Evolutionary conservation across 768 basidiomycete genomes (phyloP).

Genomic region (Tubosaeta brunneosetosa): DNA sequence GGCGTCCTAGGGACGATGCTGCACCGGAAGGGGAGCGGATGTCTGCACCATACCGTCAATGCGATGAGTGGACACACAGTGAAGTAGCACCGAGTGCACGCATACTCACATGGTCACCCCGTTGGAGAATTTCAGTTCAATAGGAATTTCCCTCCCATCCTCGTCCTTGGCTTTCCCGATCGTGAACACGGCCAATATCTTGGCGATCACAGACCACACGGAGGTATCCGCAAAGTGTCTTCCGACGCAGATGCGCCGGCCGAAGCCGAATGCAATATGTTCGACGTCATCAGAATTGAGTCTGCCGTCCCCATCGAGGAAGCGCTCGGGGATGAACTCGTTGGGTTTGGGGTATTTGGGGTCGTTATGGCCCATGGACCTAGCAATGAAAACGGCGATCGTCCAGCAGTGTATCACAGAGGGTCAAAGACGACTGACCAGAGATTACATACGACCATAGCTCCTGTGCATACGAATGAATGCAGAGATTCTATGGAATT

Average conservation of each 20-base stretch:
- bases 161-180: conserved; percentile 16
- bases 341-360: conserved; percentile 36
- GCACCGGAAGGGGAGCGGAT: conserved; percentile 16
- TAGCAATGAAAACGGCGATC: background rate
- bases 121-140: conserved; percentile 9
- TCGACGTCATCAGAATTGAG: conserved; percentile 12
- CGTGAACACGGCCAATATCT: conserved; percentile 14
- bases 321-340: conserved; percentile 38
- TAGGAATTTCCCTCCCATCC: conserved; percentile 16
- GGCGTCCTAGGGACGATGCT: conserved; percentile 9
- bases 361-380: conserved; percentile 22
- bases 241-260: conserved; percentile 29
- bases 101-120: conserved; percentile 11
- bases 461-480: conserved; percentile 9
- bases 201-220: conserved; percentile 21
- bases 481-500: background rate
- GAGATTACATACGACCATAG: conserved; percentile 15
- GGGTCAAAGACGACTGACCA: conserved; percentile 7
- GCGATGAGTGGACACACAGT: background rate
- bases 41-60: background rate
- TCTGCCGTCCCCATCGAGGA: conserved; percentile 26
- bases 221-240: conserved; percentile 24
- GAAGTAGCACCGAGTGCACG: background rate
- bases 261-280: conserved; percentile 23
- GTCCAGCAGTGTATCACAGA: background rate